Percentiles rank a stretch among this genome's conserved stretches.
These are phyloP conservation scores for Solanum medicagineum DNA, from an alignment of 257 asterid species.

Conservation along the genomic window DNA sequence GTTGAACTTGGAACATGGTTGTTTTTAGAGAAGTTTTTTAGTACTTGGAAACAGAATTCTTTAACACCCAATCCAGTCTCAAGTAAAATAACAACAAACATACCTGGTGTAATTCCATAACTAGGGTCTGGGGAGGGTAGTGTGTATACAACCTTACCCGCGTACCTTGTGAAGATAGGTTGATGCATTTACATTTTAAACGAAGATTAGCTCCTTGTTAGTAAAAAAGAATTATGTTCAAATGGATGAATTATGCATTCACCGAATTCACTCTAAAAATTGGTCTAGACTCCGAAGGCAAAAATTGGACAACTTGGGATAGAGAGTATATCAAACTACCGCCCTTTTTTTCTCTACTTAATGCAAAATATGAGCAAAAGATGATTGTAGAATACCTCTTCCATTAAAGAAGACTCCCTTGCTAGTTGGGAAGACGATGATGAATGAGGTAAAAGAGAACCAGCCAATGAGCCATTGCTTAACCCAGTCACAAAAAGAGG, in stretches of 20 bases:
- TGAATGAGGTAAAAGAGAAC: slow-evolving; percentile 52
- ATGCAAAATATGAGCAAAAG: background rate
- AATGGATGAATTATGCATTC: background rate
- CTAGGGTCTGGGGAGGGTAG: background rate
- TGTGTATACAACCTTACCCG: background rate
- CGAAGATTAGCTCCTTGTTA: background rate
- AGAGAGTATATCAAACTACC: background rate
- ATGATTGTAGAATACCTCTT: slow-evolving; percentile 46
- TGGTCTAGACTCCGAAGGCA: background rate
- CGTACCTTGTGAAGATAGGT: background rate
- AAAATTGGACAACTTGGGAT: background rate
- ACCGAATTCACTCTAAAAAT: background rate
- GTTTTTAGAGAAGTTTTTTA: background rate
- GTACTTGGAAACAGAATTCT: background rate
- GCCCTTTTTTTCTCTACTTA: background rate
- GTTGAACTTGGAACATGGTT: background rate
- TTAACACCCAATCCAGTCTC: background rate
- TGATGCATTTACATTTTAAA: no score
- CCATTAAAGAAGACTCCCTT: slow-evolving; percentile 66
- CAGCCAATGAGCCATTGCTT: slow-evolving; percentile 54
- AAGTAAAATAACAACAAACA: background rate
- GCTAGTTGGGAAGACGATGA: slow-evolving; percentile 74
- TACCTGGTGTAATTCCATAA: background rate
- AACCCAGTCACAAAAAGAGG: slow-evolving; percentile 49
- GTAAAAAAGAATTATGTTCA: background rate